Evolutionary conservation across 352 stramenopile species (phyloP).

Genomic region (Phytophthora macrochlamydospora): DNA sequence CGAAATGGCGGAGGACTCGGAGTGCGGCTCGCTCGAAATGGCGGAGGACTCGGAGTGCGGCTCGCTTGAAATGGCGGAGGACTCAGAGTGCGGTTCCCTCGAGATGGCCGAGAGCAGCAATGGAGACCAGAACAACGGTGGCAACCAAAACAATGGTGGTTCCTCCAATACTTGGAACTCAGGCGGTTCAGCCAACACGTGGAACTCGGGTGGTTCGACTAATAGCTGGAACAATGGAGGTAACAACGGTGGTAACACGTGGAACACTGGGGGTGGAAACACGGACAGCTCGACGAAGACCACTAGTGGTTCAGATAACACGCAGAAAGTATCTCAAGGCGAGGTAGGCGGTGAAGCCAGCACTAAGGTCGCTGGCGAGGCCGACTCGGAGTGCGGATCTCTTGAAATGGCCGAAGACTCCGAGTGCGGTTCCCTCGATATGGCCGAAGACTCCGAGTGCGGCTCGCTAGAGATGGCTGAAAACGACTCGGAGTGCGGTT

Average conservation of each 20-base stretch:
- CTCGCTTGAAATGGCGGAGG: conserved; percentile 18
- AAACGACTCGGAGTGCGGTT: conserved; percentile 15
- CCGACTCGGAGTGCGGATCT: conserved; percentile 9
- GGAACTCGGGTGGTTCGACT: not conserved
- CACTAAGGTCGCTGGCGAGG: conserved; percentile 6
- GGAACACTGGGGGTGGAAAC: conserved; percentile 1
- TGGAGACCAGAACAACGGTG: not conserved
- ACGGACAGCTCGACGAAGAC: conserved; percentile 10
- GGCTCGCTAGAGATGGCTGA: conserved; percentile 29
- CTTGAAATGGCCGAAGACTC: conserved; percentile 11
- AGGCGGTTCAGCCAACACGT: not conserved
- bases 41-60: conserved; percentile 24
- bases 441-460: conserved; percentile 16
- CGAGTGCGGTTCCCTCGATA: conserved; percentile 14
- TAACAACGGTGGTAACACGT: not conserved
- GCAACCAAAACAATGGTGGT: conserved; percentile 1
- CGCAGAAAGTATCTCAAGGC: not conserved
- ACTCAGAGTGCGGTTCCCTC: conserved; percentile 24
- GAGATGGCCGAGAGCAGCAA: conserved; percentile 22
- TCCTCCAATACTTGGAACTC: conserved; percentile 2
- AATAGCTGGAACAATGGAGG: not conserved
- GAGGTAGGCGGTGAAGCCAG: not conserved
- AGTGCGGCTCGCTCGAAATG: conserved; percentile 30
- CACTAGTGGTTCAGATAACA: conserved; percentile 1
- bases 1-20: conserved; percentile 27